Percentiles rank a stretch among this genome's conserved stretches.
Evolutionary conservation across 2,329 filamentous ascomycete genomes (phyloP).

Genomic region (Salinomyces thailandicus): DNA sequence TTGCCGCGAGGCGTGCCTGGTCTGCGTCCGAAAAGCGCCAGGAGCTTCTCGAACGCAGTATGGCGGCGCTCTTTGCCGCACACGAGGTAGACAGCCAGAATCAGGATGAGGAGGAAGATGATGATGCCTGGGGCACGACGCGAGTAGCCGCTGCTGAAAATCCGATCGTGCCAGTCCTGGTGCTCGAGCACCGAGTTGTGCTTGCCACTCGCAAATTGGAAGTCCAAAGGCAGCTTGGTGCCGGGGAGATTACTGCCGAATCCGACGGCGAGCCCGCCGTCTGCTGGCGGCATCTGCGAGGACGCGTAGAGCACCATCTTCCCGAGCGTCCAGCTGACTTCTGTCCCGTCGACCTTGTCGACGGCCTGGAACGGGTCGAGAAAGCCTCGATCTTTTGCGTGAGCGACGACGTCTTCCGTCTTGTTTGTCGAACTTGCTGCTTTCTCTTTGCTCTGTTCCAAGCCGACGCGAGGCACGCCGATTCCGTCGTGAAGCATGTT

Average conservation of each 20-base stretch:
- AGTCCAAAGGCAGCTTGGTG: constrained; percentile 46
- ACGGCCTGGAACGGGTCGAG: constrained; percentile 83
- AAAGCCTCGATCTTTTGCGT: constrained; percentile 63
- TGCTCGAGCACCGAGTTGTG: constrained; percentile 14
- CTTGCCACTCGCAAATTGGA: constrained; percentile 62
- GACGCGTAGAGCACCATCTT: constrained; percentile 94
- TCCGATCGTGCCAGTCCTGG: constrained; percentile 43
- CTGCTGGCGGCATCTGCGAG: constrained; percentile 65
- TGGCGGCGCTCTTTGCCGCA: constrained; percentile 67
- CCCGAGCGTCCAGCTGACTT: constrained; percentile 94
- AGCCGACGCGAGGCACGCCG: constrained; percentile 72
- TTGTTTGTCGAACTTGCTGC: constrained; percentile 50
- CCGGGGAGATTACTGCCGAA: constrained; percentile 75
- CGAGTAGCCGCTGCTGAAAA: constrained; percentile 54
- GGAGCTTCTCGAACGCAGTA: constrained; percentile 45
- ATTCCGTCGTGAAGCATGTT: constrained; percentile 95
- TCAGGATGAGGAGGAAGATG: constrained; percentile 63
- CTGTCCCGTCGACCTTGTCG: constrained; percentile 79
- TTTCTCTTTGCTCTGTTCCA: constrained; percentile 49
- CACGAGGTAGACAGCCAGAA: constrained; percentile 61
- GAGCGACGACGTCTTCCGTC: constrained; percentile 58
- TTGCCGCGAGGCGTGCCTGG: constrained; percentile 28
- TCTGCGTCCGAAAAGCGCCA: constrained; percentile 36
- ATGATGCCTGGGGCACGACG: constrained; percentile 64
- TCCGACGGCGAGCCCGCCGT: constrained; percentile 63